Evolutionary conservation across 495 filamentous ascomycete genomes (phyloP).

Genomic region (Hyaloscypha bicolor): DNA sequence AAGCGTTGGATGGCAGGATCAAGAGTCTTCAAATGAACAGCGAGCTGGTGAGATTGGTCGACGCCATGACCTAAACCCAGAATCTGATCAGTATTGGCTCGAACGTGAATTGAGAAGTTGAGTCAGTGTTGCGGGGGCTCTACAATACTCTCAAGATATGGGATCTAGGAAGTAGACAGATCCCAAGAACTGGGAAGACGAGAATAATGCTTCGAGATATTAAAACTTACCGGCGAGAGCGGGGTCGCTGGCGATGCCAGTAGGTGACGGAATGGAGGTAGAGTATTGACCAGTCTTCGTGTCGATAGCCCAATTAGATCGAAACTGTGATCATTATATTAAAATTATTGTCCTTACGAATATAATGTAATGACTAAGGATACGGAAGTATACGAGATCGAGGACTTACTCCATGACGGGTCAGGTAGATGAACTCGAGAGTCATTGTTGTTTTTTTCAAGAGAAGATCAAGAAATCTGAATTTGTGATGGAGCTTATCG

Average conservation of each 20-base stretch:
- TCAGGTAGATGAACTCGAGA: slow-evolving; percentile 82
- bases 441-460: slow-evolving; percentile 29
- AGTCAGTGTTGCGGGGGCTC: no score
- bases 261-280: slow-evolving; percentile 70
- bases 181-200: no score
- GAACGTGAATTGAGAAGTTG: no score
- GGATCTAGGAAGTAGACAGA: no score
- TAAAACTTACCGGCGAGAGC: slow-evolving; percentile 57
- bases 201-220: no score
- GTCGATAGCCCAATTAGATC: slow-evolving; percentile 73
- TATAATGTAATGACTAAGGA: background rate
- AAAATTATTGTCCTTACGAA: background rate
- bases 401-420: slow-evolving; percentile 76
- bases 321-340: slow-evolving; percentile 61
- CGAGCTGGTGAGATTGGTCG: slow-evolving; percentile 79
- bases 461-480: background rate
- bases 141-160: no score
- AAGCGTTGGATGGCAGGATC: slow-evolving; percentile 71
- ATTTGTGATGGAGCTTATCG: background rate
- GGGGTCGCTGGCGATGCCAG: slow-evolving; percentile 84
- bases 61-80: slow-evolving; percentile 66
- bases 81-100: no score
- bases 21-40: slow-evolving; percentile 57
- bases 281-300: slow-evolving; percentile 73
- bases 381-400: background rate